Evolutionary conservation across 768 basidiomycete species (phyloP), one percentile per base, ranked within the genome.

Genomic region (Fistulinella prunicolor): DNA sequence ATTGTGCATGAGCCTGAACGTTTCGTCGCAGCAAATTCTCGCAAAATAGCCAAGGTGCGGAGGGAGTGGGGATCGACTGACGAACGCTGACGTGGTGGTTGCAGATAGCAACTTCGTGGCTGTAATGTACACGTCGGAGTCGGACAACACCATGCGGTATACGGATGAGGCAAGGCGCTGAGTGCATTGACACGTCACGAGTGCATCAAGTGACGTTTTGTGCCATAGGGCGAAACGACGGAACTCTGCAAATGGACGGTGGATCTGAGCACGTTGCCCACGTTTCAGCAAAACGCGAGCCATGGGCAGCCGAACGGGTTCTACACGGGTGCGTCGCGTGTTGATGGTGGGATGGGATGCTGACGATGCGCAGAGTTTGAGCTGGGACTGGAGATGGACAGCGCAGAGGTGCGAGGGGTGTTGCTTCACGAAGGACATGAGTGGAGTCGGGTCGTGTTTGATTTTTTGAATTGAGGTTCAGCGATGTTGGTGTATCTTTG

Each of bases 191-290:
- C 41, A 51, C 46, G 53, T 51, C 50, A 50, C n/a, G n/a, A 26
- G 42, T 34, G 36, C 7, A 38, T 38, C 20, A 21, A 47, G 21
- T 69, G 59, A 68, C 63, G 51, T 50, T 51, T 54, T 58, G 38
- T 55, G 46, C 47, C 43, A 49, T 52, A 78, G 76, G 86, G 86
- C 23, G 86, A 86, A 59, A 83, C 80, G 4, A 70, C 63, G 51
- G 86, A 89, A 62, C 68, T 89, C 39, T 89, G 87, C 71, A 85
- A 86, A 69, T 93, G 90, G 90, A 91, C 86, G 9, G 89, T 93
- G 28, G 85, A 93, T 66, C 74, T 93, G 42, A 80, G 81, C 36
- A 76, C 84, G 21, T 68, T 93, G 44, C 90, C 90, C 32, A 82
- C 81, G 41, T 92, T 91, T 73, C 83, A 79, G 62, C 80, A 82